Conservation (phyloP, 768 basidiomycete genomes). For the Auriscalpium microsporum region DNA sequence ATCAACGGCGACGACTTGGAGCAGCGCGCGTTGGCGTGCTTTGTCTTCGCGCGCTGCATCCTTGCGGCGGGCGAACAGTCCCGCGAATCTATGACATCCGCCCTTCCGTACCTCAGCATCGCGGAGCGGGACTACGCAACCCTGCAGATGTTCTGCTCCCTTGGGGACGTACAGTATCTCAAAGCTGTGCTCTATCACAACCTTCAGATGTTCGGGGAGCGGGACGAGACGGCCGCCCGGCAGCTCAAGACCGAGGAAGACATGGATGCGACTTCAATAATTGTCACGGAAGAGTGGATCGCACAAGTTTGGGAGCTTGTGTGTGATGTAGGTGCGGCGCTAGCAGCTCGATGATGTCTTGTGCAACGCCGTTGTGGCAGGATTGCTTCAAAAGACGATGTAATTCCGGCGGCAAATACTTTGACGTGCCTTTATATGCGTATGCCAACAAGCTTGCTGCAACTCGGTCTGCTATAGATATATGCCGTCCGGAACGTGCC, state of each 20-base stretch:
- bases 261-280: slow-evolving; percentile 33
- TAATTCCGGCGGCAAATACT: no score
- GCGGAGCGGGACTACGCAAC: slow-evolving; percentile 59
- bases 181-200: slow-evolving; percentile 68
- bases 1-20: slow-evolving; percentile 67
- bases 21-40: slow-evolving; percentile 66
- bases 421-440: no score
- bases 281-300: slow-evolving; percentile 43
- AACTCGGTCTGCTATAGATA: no score
- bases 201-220: slow-evolving; percentile 42
- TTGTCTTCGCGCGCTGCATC: slow-evolving; percentile 67
- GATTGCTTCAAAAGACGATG: no score
- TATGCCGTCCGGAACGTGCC: no score
- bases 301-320: slow-evolving; percentile 50
- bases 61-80: slow-evolving; percentile 42
- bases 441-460: no score
- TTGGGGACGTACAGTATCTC: slow-evolving; percentile 65
- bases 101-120: slow-evolving; percentile 48
- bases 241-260: slow-evolving; percentile 38
- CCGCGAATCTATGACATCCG: slow-evolving; percentile 39
- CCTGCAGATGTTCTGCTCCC: slow-evolving; percentile 50
- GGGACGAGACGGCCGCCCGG: slow-evolving; percentile 45
- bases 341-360: slow-evolving; percentile 29
- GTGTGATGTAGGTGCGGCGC: slow-evolving; percentile 45
- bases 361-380: not conserved